Evolutionary conservation across 2,329 filamentous ascomycete genomes (phyloP).

Genomic region (Ophiobolus disseminans): DNA sequence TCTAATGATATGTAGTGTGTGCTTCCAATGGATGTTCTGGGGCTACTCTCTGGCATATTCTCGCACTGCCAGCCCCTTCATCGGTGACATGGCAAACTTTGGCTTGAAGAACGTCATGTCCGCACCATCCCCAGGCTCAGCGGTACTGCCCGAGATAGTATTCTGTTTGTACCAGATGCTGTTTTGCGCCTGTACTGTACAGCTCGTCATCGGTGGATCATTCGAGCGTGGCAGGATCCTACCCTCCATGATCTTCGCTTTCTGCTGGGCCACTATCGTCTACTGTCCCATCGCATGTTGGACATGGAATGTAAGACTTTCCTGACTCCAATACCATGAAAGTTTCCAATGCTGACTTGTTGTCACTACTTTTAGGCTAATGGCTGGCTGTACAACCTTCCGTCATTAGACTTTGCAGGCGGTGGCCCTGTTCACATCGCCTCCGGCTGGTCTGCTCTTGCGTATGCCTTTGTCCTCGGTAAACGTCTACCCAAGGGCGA

Average conservation of each 20-base stretch:
- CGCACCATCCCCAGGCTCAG: constrained; percentile 65
- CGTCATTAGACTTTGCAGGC: constrained; percentile 66
- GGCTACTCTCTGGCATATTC: constrained; percentile 70
- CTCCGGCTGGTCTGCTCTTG: constrained; percentile 67
- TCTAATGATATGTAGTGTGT: constrained; percentile 44
- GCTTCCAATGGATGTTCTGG: constrained; percentile 71
- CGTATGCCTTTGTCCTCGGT: constrained; percentile 69
- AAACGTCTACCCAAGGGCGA: constrained; percentile 61
- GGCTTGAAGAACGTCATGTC: constrained; percentile 67
- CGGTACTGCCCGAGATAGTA: constrained; percentile 67
- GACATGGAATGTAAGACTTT: constrained; percentile 67
- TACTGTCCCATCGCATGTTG: constrained; percentile 70
- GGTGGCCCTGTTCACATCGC: constrained; percentile 71
- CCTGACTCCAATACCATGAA: background rate
- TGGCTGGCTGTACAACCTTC: constrained; percentile 69
- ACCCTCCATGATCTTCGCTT: constrained; percentile 68
- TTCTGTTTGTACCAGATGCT: constrained; percentile 72
- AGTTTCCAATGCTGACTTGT: background rate
- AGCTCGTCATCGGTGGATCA: constrained; percentile 70
- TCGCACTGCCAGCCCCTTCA: constrained; percentile 66
- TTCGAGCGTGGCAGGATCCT: constrained; percentile 70
- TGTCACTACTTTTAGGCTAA: constrained; percentile 25
- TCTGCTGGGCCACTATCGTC: constrained; percentile 70
- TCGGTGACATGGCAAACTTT: constrained; percentile 68
- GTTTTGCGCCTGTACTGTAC: constrained; percentile 67